Evolutionary conservation across 345 rosid species (phyloP).

Genomic region (Schrenkiella parvula): DNA sequence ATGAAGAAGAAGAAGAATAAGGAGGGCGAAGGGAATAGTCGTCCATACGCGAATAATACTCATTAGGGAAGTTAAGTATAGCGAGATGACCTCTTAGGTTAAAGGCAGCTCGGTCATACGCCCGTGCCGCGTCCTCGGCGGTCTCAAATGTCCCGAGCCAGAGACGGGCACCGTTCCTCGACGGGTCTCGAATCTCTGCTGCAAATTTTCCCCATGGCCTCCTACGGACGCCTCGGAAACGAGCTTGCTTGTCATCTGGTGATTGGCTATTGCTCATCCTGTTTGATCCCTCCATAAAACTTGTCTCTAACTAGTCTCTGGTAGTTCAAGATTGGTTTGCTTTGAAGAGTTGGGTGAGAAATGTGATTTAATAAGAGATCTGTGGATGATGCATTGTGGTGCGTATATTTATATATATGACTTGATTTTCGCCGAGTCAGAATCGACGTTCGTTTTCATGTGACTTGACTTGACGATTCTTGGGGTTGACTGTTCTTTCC

Average conservation of each 20-base stretch:
- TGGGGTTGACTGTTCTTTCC: slow-evolving; percentile 27
- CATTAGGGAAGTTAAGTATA: slow-evolving; percentile 68
- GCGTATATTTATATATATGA: slow-evolving; percentile 17
- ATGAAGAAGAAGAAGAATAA: slow-evolving; percentile 1
- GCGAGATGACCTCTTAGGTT: slow-evolving; percentile 66
- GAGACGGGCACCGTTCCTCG: slow-evolving; percentile 56
- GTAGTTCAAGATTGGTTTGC: slow-evolving; percentile 21
- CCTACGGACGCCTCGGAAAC: slow-evolving; percentile 58
- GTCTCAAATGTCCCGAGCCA: slow-evolving; percentile 89
- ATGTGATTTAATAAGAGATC: not conserved
- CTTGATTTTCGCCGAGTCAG: slow-evolving; percentile 24
- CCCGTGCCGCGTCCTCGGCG: slow-evolving; percentile 74
- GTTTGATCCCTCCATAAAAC: slow-evolving; percentile 29
- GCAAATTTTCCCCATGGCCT: slow-evolving; percentile 89
- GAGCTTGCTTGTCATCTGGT: slow-evolving; percentile 34
- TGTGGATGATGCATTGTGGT: slow-evolving; percentile 14
- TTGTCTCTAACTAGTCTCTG: not conserved
- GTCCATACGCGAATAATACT: slow-evolving; percentile 39
- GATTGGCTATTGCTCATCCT: slow-evolving; percentile 22
- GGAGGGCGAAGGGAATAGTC: slow-evolving; percentile 33
- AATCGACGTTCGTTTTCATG: slow-evolving; percentile 31
- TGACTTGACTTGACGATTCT: slow-evolving; percentile 37
- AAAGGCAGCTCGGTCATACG: slow-evolving; percentile 77
- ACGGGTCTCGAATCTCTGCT: slow-evolving; percentile 86
- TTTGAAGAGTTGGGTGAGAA: not conserved